Conservation (phyloP, 2,329 filamentous ascomycete species). For the Coniella vitis region DNA sequence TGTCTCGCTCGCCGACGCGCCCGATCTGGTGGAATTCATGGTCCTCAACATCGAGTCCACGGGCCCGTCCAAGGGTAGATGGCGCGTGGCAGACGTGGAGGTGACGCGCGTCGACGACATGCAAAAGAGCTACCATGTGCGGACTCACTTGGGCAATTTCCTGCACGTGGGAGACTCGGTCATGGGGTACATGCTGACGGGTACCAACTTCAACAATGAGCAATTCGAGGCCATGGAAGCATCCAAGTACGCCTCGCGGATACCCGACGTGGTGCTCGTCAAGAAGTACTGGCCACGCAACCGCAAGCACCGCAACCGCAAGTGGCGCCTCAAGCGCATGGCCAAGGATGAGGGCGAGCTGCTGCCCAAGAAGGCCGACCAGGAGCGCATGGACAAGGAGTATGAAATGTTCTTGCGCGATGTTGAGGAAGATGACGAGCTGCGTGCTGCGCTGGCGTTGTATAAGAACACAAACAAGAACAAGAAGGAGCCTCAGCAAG, state of each 20-base stretch:
- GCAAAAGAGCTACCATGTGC: constrained; percentile 79
- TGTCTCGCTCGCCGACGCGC: constrained; percentile 71
- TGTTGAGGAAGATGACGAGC: constrained; percentile 89
- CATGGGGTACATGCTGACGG: constrained; percentile 87
- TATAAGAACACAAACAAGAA: constrained; percentile 62
- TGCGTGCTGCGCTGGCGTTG: constrained; percentile 74
- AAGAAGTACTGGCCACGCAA: constrained; percentile 93
- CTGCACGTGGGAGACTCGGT: constrained; percentile 86
- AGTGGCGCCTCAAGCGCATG: constrained; percentile 96
- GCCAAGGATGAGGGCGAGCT: constrained; percentile 81
- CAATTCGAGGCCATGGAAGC: constrained; percentile 78
- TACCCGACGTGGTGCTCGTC: constrained; percentile 90
- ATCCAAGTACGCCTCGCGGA: constrained; percentile 67
- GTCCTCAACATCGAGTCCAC: constrained; percentile 88
- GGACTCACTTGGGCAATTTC: constrained; percentile 82
- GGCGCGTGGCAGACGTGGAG: constrained; percentile 78
- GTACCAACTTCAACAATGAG: constrained; percentile 86
- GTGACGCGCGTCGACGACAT: constrained; percentile 83
- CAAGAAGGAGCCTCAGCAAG: constrained; percentile 32
- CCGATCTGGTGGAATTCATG: constrained; percentile 84
- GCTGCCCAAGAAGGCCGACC: constrained; percentile 78
- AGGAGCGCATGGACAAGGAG: constrained; percentile 81
- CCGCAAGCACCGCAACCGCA: constrained; percentile 74
- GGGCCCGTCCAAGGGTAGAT: constrained; percentile 70
- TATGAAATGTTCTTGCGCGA: constrained; percentile 97